Evolutionary conservation across 768 basidiomycete species (phyloP), one percentile per base, ranked within the genome.

Genomic region (Tylopilus balloui): DNA sequence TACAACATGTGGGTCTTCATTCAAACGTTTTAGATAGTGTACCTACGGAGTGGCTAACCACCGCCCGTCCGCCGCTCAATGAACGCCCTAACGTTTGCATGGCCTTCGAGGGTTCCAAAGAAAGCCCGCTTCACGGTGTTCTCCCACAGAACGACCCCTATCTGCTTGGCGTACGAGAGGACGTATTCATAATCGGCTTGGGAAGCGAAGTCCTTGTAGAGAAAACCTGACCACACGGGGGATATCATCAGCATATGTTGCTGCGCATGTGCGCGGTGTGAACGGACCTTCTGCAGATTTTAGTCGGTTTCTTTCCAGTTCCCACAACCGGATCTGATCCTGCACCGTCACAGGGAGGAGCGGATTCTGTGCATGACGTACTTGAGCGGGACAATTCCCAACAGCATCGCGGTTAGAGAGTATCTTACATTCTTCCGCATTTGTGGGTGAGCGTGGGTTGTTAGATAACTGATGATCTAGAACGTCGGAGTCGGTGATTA

Each of bases 281-380:
- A 29, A 65, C 71, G 49, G 63, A 92, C 94, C 92, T 78, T 95
- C 89, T 65, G 84, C 76, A 35, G 88, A 85, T 60, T 88, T 86
- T 10, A 98, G 74, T 45, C 96, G 81, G 65, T 96, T 93, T 68
- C 87, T 81, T 72, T 98, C 96, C 37, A 94, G 76, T 69, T 99
- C 94, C 93, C 96, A 99, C 15, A 98, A 75, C 49, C 95, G 84
- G 53, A 99, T 89, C 69, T 98, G 95, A 70, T 99, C 95, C 63
- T 96, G 93, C 0, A 99, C 95, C 0, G 96, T 98, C 37, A 96
- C 92, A 24, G 96, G 95, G 20, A 99, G 74, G 13, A 98, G 73
- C 9, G 94, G 94, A 63, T 90, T 91, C 90, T 94, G 63, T 23
- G 25, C 13, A 48, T 45, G 57, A 59, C 37, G 47, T 60, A 63